phyloP scores from a whole-genome alignment of 495 filamentous ascomycete genomes.

The Schizothecium vesticola region DNA sequence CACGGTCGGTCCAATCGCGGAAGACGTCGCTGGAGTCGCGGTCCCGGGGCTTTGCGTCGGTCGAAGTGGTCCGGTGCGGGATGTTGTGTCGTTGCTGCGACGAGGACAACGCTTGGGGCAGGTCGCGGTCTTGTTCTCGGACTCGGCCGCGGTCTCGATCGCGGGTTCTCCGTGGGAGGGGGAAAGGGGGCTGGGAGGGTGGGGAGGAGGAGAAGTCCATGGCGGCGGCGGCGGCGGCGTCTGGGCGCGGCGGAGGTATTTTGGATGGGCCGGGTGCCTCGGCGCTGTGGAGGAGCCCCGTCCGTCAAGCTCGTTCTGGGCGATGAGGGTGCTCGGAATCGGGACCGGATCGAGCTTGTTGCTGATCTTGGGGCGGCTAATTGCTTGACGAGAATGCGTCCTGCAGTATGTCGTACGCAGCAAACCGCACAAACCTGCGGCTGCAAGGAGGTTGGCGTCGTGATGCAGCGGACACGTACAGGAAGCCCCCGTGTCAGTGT shows the following conservation, averaged over 20 bases:
- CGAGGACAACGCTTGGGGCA: neutral
- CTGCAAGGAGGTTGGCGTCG: constrained; percentile 16
- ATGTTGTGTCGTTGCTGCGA: constrained; percentile 10
- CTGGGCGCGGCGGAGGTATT: constrained; percentile 13
- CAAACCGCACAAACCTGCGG: constrained; percentile 14
- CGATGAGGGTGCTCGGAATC: constrained; percentile 14
- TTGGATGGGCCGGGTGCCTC: constrained; percentile 18
- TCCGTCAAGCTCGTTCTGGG: too few relatives aligned
- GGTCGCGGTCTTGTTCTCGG: constrained; percentile 15
- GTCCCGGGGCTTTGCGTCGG: constrained; percentile 14
- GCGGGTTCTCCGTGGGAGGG: constrained; percentile 29
- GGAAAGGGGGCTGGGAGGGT: constrained; percentile 24
- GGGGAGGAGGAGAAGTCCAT: constrained; percentile 22
- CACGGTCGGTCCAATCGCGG: constrained; percentile 25
- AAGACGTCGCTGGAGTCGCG: constrained; percentile 25
- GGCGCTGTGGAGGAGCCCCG: constrained; percentile 5
- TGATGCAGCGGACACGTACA: neutral
- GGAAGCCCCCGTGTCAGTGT: neutral
- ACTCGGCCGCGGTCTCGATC: constrained; percentile 24
- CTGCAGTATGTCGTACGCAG: neutral
- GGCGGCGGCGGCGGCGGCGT: constrained; percentile 21
- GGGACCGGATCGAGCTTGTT: neutral
- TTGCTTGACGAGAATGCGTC: constrained; percentile 18
- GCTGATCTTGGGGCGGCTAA: constrained; percentile 18
- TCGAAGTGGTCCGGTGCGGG: constrained; percentile 12